Base-by-base conservation (phyloP, 306 rosid genomes). In the Styphnolobium japonicum region DNA sequence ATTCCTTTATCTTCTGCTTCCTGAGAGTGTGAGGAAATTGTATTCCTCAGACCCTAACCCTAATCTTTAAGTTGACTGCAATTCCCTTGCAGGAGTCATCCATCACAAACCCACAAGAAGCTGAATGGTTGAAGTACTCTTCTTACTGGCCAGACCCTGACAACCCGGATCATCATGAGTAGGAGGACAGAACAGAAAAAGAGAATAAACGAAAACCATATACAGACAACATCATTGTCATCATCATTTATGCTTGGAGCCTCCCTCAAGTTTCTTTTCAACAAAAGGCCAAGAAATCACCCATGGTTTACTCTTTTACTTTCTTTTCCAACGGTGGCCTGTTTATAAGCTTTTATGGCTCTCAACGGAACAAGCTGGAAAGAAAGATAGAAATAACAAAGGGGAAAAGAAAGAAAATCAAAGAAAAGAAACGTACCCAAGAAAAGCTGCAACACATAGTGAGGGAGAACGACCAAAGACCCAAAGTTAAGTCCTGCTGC, bases 71-170 rank as follows among this genome's bases (percentile, higher is more conserved):
- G 67, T 14, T 19, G 63, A 27, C 3, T 6, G 29, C 34, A 64
- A 29, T 42, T 5, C 9, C 10, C 16, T 71, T 63, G 64, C 88
- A 93, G 99, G 98, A 91, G 31, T 66, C 97, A 85, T 81, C 96
- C 39, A 91, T 91, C 53, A 23, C 87, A 82, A 92, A 88, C 79
- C 88, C 81, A 29, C 92, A 93, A 85, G 99, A 93, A 81, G 85
- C 92, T 67, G 99, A 95, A 57, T 95, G 99, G 99, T 83, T 95
- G 94, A 95, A 93, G 79, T 95, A 93, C 83, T 90, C 99, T 60
- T 77, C 98, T 68, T 95, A 86, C 77, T 95, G 99, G 99, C 90
- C 96, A 66, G 98, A 93, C 63, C 90, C 98, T 72, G 85, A 86
- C 85, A 80, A 86, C 78, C 87, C 90, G 39, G 83, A 91, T 80